These are phyloP conservation scores for Pulveroboletus sp. DNA, from an alignment of 768 basidiomycete species.

Conservation along the genomic window DNA sequence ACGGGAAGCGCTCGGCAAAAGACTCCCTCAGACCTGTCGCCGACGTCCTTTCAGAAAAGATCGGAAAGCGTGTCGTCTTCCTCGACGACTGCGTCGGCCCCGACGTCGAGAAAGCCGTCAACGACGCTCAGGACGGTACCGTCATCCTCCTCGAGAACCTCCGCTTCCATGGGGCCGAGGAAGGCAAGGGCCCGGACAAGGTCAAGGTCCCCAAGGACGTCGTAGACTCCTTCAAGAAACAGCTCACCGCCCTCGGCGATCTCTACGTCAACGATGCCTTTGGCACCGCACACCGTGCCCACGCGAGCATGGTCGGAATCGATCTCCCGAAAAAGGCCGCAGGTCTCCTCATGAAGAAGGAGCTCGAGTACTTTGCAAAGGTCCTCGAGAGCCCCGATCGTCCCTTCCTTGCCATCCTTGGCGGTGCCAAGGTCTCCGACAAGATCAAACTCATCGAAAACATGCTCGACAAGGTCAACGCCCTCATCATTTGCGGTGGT, in stretches of 20 bases:
- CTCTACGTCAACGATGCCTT: slow-evolving; percentile 99
- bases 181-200: slow-evolving; percentile 97
- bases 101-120: slow-evolving; percentile 76
- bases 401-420: slow-evolving; percentile 97
- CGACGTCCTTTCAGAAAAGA: slow-evolving; percentile 45
- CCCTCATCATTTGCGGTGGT: slow-evolving; percentile 93
- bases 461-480: slow-evolving; percentile 98
- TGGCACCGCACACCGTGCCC: slow-evolving; percentile 96
- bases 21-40: slow-evolving; percentile 90
- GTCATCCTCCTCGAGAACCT: slow-evolving; percentile 94
- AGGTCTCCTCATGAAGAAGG: slow-evolving; percentile 97
- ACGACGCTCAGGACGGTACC: slow-evolving; percentile 53
- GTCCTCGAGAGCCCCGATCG: slow-evolving; percentile 91
- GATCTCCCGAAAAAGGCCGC: slow-evolving; percentile 89
- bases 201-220: slow-evolving; percentile 84
- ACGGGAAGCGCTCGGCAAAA: slow-evolving; percentile 84
- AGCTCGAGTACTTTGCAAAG: slow-evolving; percentile 98
- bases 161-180: slow-evolving; percentile 97
- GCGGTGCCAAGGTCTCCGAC: slow-evolving; percentile 98
- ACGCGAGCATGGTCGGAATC: slow-evolving; percentile 98
- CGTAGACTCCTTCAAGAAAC: slow-evolving; percentile 80
- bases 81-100: slow-evolving; percentile 81
- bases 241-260: slow-evolving; percentile 88
- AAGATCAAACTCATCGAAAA: slow-evolving; percentile 99
- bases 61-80: slow-evolving; percentile 71